A percentile compares a stretch with the other conserved stretches of the same genome.
phyloP scores from a whole-genome alignment of 495 filamentous ascomycete species.

The Antarctomyces pellizariae region DNA sequence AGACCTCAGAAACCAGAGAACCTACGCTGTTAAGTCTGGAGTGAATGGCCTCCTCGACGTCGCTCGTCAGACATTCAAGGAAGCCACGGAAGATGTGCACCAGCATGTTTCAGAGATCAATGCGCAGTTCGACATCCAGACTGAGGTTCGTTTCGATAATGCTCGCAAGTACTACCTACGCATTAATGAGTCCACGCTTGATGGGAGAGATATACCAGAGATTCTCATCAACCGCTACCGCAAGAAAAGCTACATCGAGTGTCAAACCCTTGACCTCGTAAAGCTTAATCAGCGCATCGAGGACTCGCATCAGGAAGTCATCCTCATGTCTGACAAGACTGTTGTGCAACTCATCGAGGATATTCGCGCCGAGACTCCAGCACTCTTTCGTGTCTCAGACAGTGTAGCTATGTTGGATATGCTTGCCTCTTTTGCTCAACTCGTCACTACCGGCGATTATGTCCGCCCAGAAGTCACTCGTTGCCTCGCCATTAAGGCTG shows the following conservation, averaged over 20 bases:
- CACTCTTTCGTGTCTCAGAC: constrained; percentile 59
- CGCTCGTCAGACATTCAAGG: constrained; percentile 67
- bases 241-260: constrained; percentile 54
- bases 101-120: constrained; percentile 42
- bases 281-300: constrained; percentile 53
- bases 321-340: constrained; percentile 49
- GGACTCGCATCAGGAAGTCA: constrained; percentile 60
- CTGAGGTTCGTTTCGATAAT: constrained; percentile 54
- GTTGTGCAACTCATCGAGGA: constrained; percentile 45
- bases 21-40: constrained; percentile 75
- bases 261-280: constrained; percentile 62
- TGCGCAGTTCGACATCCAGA: constrained; percentile 30
- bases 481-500: constrained; percentile 55
- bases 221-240: constrained; percentile 54
- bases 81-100: constrained; percentile 53
- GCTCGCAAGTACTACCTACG: constrained; percentile 61
- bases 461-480: constrained; percentile 51
- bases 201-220: constrained; percentile 35
- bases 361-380: constrained; percentile 39
- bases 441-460: constrained; percentile 59
- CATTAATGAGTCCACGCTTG: constrained; percentile 37
- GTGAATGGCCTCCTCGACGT: constrained; percentile 75
- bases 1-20: constrained; percentile 75
- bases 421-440: constrained; percentile 59
- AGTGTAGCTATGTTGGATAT: constrained; percentile 82